Evolutionary conservation across 2,329 filamentous ascomycete species (phyloP), one percentile per base, ranked within the genome.

Genomic region (Aspergillus niger): DNA sequence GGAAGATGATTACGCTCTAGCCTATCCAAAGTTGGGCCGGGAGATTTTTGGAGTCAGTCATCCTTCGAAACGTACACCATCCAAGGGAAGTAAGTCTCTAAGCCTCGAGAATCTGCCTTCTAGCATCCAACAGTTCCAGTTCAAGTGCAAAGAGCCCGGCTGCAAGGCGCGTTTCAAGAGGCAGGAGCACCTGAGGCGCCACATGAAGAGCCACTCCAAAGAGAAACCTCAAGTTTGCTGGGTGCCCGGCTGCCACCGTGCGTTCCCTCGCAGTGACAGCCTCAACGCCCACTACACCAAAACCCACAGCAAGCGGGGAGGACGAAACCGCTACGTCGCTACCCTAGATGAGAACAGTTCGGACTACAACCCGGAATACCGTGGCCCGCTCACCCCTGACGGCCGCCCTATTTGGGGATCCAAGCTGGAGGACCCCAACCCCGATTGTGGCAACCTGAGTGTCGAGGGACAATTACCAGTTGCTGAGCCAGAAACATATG

Each of bases 121-220:
- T 0, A 74, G 76, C 48, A 77, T 78, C 48, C 76, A 75, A 51
- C 72, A 77, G 68, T 72, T 81, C 2, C 74, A 76, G 39, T 76
- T 79, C 66, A 72, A 74, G 63, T 78, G 80, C 71, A 73, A 74
- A 41, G 74, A 77, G 50, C 72, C 74, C 1, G 78, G 76, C 6
- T 81, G 80, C 64, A 74, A 74, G 57, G 77, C 76, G 5, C 76
- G 76, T 4, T 83, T 83, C 67, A 79, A 80, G 70, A 70, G 81
- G 52, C 78, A 80, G 60, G 81, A 83, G 62, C 81, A 82, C 58
- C 70, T 82, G 17, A 81, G 81, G 70, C 71, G 81, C 8, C 81
- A 83, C 65, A 77, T 79, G 71, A 79, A 77, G 67, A 81, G 75
- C n/a, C 80, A 82, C 58, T 79, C 78, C 39, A 76, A 77, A 59